Evolutionary conservation across 495 filamentous ascomycete species (phyloP).

Genomic region (Thozetella sp.): DNA sequence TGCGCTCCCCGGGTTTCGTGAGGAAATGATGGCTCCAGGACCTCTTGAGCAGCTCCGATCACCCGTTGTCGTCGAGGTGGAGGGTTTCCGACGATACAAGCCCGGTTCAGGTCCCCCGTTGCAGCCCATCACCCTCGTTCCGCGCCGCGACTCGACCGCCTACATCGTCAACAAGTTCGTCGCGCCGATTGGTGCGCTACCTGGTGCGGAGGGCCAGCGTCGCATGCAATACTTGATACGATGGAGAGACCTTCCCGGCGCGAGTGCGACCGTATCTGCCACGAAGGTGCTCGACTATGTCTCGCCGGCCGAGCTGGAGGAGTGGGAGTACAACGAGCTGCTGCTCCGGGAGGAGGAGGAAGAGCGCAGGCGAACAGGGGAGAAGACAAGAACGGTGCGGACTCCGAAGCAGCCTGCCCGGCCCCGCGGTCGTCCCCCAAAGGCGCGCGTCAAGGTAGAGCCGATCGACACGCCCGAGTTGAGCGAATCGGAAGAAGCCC

Average conservation of each 20-base stretch:
- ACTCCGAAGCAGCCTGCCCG: slow-evolving; percentile 2
- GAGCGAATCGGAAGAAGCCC: slow-evolving; percentile 10
- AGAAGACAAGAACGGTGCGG: slow-evolving; percentile 7
- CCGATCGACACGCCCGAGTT: neutral
- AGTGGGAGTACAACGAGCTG: slow-evolving; percentile 37
- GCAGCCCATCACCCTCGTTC: slow-evolving; percentile 32
- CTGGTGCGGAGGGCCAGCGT: slow-evolving; percentile 21
- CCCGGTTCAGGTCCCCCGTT: slow-evolving; percentile 38
- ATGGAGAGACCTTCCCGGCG: slow-evolving; percentile 42
- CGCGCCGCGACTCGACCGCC: slow-evolving; percentile 38
- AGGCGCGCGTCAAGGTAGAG: slow-evolving; percentile 1
- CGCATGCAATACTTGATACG: slow-evolving; percentile 42
- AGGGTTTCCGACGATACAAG: slow-evolving; percentile 24
- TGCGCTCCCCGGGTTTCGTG: neutral
- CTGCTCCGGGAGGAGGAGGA: slow-evolving; percentile 29
- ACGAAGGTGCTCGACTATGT: slow-evolving; percentile 43
- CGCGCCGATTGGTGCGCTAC: slow-evolving; percentile 24
- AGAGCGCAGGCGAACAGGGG: neutral
- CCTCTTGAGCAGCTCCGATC: neutral
- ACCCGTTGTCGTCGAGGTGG: neutral
- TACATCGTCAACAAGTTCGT: slow-evolving; percentile 47
- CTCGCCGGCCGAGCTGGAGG: slow-evolving; percentile 42
- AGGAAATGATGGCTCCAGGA: too few relatives aligned
- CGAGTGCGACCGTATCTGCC: slow-evolving; percentile 33
- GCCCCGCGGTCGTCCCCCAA: slow-evolving; percentile 11